Evolutionary conservation across 768 basidiomycete genomes (phyloP).

Genomic region (Suillus paluster): DNA sequence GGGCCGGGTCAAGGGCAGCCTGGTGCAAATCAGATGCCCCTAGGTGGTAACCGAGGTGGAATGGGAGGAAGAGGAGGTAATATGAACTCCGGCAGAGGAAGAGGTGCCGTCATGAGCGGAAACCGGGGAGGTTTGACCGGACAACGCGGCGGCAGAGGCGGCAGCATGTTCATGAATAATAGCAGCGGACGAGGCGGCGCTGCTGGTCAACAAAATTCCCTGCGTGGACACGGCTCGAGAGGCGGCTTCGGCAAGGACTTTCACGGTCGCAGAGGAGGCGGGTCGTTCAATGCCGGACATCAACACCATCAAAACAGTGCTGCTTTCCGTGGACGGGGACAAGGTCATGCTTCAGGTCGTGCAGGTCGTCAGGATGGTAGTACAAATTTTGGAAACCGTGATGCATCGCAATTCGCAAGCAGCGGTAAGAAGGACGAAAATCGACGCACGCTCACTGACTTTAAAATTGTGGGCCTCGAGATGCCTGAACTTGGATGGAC

Average conservation of each 20-base stretch:
- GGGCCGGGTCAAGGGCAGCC: conserved; percentile 42
- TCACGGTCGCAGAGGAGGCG: conserved; percentile 60
- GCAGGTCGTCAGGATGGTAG: conserved; percentile 43
- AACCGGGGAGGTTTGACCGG: conserved; percentile 50
- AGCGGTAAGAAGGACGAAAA: conserved; percentile 86
- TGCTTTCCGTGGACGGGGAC: conserved; percentile 65
- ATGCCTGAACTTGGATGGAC: conserved; percentile 84
- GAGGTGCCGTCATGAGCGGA: conserved; percentile 54
- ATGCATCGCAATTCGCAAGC: conserved; percentile 50
- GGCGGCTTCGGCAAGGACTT: conserved; percentile 71
- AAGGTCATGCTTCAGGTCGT: conserved; percentile 50
- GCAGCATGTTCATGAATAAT: conserved; percentile 34
- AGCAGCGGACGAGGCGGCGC: conserved; percentile 47
- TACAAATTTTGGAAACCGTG: conserved; percentile 49
- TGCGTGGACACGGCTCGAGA: conserved; percentile 68
- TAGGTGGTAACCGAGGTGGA: conserved; percentile 50
- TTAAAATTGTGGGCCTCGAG: conserved; percentile 92
- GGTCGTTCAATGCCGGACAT: conserved; percentile 60
- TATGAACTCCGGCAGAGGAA: conserved; percentile 37
- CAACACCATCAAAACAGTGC: conserved; percentile 42
- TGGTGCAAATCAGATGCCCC: conserved; percentile 44
- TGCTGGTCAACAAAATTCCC: conserved; percentile 47
- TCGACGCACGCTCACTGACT: conserved; percentile 93
- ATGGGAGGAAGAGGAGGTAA: conserved; percentile 48
- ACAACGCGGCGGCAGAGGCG: conserved; percentile 45